phyloP scores from a whole-genome alignment of 2,329 filamentous ascomycete species.

The Xylariomycetidae sp. region DNA sequence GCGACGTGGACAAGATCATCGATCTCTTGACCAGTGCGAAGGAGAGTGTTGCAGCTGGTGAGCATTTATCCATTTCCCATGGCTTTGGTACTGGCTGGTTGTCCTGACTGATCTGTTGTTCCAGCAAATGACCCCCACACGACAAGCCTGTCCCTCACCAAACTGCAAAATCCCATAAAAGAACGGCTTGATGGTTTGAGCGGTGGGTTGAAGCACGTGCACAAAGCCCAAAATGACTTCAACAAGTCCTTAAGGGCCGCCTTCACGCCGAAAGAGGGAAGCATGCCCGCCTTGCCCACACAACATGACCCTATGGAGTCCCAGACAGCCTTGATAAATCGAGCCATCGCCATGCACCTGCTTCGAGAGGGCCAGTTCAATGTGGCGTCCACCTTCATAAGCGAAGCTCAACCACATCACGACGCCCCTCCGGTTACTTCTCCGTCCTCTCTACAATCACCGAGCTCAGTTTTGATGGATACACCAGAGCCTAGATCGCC shows the following conservation, averaged over 20 bases:
- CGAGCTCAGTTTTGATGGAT: constrained; percentile 7
- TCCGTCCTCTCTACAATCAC: constrained; percentile 15
- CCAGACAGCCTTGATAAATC: constrained; percentile 74
- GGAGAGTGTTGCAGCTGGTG: constrained; percentile 66
- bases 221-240: constrained; percentile 76
- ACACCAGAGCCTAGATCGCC: constrained; percentile 8
- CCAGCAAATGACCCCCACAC: constrained; percentile 57
- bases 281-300: constrained; percentile 62
- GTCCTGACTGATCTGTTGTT: constrained; percentile 5
- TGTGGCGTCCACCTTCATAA: constrained; percentile 78
- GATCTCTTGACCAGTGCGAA: constrained; percentile 68
- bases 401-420: constrained; percentile 50
- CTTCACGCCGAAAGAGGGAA: constrained; percentile 61
- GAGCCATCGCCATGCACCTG: constrained; percentile 93
- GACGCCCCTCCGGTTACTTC: constrained; percentile 15
- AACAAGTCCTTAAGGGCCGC: constrained; percentile 78
- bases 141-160: constrained; percentile 69
- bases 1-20: constrained; percentile 79
- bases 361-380: constrained; percentile 89
- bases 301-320: constrained; percentile 75
- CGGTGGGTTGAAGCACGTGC: constrained; percentile 74
- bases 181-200: constrained; percentile 74
- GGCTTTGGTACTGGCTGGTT: too few species aligned
- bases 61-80: background rate
- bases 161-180: constrained; percentile 80